These are phyloP conservation scores for Neurospora sp. DNA, from an alignment of 495 filamentous ascomycete species.

Conservation along the genomic window DNA sequence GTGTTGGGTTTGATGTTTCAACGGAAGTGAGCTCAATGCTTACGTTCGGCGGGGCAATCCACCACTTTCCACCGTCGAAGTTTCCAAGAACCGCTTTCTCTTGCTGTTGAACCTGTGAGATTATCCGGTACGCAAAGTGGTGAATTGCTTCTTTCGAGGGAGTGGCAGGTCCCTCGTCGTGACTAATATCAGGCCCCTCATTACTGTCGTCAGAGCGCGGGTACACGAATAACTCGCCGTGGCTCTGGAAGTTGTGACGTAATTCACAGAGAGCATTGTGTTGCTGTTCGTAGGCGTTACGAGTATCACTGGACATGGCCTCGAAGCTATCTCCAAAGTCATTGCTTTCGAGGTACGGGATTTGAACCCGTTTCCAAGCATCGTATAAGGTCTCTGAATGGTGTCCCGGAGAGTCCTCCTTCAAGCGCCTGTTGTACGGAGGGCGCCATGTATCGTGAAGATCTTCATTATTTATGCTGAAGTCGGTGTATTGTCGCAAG, in stretches of 20 bases:
- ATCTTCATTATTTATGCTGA: neutral
- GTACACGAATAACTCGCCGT: neutral
- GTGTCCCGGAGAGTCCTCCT: neutral
- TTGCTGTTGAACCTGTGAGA: neutral
- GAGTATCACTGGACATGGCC: neutral
- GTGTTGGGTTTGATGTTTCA: neutral
- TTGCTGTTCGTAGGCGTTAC: neutral
- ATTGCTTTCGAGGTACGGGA: neutral
- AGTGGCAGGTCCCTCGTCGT: neutral
- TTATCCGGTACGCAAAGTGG: neutral
- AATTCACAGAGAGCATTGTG: neutral
- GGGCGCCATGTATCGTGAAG: neutral
- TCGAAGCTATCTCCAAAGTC: neutral
- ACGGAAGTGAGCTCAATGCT: neutral
- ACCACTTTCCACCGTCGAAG: neutral
- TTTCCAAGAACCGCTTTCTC: neutral
- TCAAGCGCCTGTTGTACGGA: neutral
- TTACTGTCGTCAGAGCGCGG: neutral
- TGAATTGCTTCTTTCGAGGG: neutral
- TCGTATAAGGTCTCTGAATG: too few species aligned
- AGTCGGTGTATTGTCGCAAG: neutral
- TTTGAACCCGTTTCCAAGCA: neutral
- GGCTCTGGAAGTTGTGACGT: neutral
- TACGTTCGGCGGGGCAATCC: neutral
- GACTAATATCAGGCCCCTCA: neutral